Conservation (phyloP, 1,139 yeast genomes). For the Kodamaea derodonti region DNA sequence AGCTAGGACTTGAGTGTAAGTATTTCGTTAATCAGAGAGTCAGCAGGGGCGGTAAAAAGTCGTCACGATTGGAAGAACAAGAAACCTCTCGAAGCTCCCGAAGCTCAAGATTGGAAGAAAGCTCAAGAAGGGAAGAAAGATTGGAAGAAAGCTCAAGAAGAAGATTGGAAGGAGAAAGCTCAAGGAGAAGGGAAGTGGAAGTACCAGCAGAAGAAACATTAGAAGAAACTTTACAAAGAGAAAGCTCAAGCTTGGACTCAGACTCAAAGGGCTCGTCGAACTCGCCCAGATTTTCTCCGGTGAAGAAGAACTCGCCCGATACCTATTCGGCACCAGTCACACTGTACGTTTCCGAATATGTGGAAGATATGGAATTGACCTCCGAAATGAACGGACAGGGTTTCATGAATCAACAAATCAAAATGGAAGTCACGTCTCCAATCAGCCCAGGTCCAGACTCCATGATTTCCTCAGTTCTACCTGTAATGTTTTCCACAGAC, state of each 20-base stretch:
- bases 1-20: conserved; percentile 41
- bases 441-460: background rate
- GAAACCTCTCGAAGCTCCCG: background rate
- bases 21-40: conserved; percentile 55
- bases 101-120: too few species aligned
- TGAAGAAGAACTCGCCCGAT: background rate
- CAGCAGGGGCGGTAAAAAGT: conserved; percentile 45
- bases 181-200: too few species aligned
- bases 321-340: background rate
- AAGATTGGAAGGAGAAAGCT: background rate
- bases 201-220: too few species aligned
- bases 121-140: too few species aligned
- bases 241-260: background rate
- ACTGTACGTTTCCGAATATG: background rate
- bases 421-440: background rate
- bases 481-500: too few species aligned
- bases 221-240: background rate
- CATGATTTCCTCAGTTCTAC: background rate
- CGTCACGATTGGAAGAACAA: conserved; percentile 13
- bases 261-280: background rate
- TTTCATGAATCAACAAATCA: background rate
- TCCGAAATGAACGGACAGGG: background rate
- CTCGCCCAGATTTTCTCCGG: background rate
- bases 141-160: conserved; percentile 6
- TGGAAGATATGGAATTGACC: background rate